Base-by-base conservation (phyloP, 495 filamentous ascomycete species). In the Trichoderma gamsii region DNA sequence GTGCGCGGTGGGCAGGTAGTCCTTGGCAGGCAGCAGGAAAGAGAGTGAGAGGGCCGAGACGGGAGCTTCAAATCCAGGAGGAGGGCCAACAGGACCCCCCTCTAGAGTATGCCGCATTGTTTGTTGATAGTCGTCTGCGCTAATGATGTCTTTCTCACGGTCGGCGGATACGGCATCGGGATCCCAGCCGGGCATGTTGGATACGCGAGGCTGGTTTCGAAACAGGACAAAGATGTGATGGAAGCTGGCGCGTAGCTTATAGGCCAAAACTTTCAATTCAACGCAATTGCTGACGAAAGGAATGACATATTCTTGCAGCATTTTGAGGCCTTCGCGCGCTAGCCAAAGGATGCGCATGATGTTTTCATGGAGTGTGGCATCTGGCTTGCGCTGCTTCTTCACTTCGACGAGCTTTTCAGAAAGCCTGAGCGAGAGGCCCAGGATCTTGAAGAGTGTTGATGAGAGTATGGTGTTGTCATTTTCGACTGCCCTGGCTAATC, bases 221-320 rank as follows among this genome's bases (percentile, higher is more conserved):
- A 97, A 99, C 18, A 97, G 84, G 65, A 97, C 96, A 74, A 96
- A 97, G 69, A 99, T 92, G 79, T 99, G 95, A 72, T 95, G 94
- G 73, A 97, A 97, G 32, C 89, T 93, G 7, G 96, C 95, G 68
- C 92, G 88, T 25, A 99, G 85, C 78, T 98, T 99, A 78, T 90
- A 90, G 9, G 90, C 87, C 65, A 99, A 85, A 12, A 98, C 93
- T 71, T 92, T 92, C 25, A 93, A 85, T 76, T 91, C 93, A 72
- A 87, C 77, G 71, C 87, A 88, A 49, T 83, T 80, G 29, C 84
- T 81, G 0, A 93, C 87, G 83, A 91, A 86, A 1, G 93, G 93
- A 5, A 97, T 78, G 51, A 99, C 87, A 73, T 90, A 93, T 74
- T 92, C 85, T 77, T 97, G 92, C 16, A 97, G 79, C 69, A 98